Conservation (phyloP, 768 basidiomycete species). For the Auricularia cornea region DNA sequence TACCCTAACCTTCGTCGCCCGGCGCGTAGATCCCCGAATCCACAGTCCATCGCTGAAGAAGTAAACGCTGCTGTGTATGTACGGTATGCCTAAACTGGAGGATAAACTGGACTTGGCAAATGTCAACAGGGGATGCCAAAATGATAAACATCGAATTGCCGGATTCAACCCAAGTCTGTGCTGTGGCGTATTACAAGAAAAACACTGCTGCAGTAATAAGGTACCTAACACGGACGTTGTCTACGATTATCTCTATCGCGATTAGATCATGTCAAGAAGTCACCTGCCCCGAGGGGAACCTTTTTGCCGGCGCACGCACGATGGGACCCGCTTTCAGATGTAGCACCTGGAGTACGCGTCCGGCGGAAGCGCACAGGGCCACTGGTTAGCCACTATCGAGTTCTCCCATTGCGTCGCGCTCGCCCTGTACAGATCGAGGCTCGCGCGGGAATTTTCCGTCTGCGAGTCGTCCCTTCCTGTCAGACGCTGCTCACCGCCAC, state of each 20-base stretch:
- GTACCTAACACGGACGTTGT: no score
- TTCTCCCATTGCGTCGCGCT: slow-evolving; percentile 43
- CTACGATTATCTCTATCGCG: no score
- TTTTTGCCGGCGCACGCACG: no score
- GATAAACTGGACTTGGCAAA: neutral
- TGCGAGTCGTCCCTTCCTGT: slow-evolving; percentile 12
- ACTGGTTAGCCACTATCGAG: slow-evolving; percentile 33
- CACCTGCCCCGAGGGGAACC: no score
- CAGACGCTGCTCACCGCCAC: neutral
- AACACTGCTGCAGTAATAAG: no score
- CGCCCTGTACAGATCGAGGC: slow-evolving; percentile 45
- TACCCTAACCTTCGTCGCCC: slow-evolving; percentile 34
- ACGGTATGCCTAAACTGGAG: neutral
- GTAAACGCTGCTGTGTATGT: neutral
- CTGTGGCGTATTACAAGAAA: no score
- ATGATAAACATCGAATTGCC: neutral
- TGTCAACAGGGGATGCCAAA: neutral
- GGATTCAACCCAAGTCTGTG: neutral
- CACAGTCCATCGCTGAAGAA: slow-evolving; percentile 18
- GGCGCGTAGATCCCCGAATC: slow-evolving; percentile 47
- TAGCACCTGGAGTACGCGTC: neutral
- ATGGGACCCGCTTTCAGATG: neutral
- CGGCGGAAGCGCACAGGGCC: slow-evolving; percentile 45
- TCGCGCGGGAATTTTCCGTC: slow-evolving; percentile 43
- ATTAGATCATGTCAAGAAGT: no score